phyloP scores from a whole-genome alignment of 1,284 basidiomycete species.

The Veloboletus limbatus region DNA sequence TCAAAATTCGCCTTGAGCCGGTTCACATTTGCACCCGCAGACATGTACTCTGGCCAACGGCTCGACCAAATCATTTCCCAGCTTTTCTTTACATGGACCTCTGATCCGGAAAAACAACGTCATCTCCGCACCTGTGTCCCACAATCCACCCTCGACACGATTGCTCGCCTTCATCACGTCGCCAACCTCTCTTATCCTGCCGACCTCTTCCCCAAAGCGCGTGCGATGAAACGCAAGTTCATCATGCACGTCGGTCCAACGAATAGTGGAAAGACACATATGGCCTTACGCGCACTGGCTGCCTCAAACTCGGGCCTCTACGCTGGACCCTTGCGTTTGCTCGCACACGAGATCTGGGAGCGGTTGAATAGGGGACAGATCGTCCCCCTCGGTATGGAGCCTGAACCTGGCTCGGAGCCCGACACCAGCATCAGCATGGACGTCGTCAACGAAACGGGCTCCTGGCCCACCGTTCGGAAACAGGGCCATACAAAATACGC shows the following conservation, averaged over 20 bases:
- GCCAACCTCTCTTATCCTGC: constrained; percentile 40
- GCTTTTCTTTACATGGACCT: constrained; percentile 43
- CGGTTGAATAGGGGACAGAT: constrained; percentile 90
- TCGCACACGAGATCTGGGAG: constrained; percentile 95
- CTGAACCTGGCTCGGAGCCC: constrained; percentile 26
- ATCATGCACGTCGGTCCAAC: constrained; percentile 98
- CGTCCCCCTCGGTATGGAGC: constrained; percentile 52
- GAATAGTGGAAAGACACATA: constrained; percentile 96
- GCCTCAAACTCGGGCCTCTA: constrained; percentile 77
- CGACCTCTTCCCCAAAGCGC: constrained; percentile 35
- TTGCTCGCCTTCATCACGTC: constrained; percentile 32
- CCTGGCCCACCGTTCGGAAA: constrained; percentile 37
- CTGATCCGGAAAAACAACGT: constrained; percentile 26
- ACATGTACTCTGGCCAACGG: constrained; percentile 14
- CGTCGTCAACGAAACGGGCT: constrained; percentile 21
- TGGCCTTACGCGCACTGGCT: constrained; percentile 86
- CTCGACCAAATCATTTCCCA: constrained; percentile 37
- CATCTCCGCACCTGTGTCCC: constrained; percentile 23
- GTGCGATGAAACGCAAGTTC: constrained; percentile 64
- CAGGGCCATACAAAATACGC: constrained; percentile 49
- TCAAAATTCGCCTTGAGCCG: constrained; percentile 29
- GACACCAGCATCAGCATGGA: constrained; percentile 37
- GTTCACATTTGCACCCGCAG: constrained; percentile 21
- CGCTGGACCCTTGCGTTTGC: constrained; percentile 86
- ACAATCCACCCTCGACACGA: constrained; percentile 28